phyloP scores from a whole-genome alignment of 2,329 filamentous ascomycete genomes.

The Zymoseptoria passerinii region DNA sequence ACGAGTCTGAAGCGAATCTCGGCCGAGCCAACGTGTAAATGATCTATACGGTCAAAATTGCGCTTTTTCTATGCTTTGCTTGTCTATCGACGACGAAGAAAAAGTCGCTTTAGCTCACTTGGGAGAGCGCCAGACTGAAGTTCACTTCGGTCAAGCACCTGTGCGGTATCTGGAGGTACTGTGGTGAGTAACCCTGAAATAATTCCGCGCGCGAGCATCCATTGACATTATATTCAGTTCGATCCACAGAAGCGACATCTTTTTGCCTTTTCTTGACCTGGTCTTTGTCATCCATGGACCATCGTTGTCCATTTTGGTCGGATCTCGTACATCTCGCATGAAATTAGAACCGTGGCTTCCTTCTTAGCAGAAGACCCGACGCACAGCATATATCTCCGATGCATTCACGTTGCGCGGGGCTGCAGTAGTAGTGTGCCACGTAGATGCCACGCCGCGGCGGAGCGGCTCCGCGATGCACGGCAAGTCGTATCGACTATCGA shows the following conservation, averaged over 20 bases:
- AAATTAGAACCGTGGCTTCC: not conserved
- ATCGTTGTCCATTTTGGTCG: not conserved
- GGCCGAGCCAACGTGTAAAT: not conserved
- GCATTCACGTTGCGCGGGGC: too few relatives aligned
- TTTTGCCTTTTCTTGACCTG: not conserved
- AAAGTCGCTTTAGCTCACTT: constrained; percentile 16
- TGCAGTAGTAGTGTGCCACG: too few relatives aligned
- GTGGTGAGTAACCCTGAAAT: constrained; percentile 3
- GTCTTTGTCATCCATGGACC: not conserved
- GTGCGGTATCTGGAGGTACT: constrained; percentile 18
- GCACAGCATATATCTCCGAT: too few relatives aligned
- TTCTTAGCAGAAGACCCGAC: too few relatives aligned
- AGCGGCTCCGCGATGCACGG: too few relatives aligned
- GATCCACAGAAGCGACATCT: constrained; percentile 5
- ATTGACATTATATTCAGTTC: not conserved
- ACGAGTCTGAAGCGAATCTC: not conserved
- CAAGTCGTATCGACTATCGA: too few relatives aligned
- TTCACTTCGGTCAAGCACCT: constrained; percentile 9
- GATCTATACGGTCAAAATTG: not conserved
- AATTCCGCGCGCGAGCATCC: not conserved
- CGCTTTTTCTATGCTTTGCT: not conserved
- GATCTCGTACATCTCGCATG: not conserved
- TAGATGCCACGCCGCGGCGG: too few relatives aligned
- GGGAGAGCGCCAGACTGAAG: constrained; percentile 17
- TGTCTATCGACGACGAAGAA: not conserved